Percentiles rank a stretch among this genome's conserved stretches.
Conservation (phyloP, 2,329 filamentous ascomycete genomes). For the Colletotrichum lentis region DNA sequence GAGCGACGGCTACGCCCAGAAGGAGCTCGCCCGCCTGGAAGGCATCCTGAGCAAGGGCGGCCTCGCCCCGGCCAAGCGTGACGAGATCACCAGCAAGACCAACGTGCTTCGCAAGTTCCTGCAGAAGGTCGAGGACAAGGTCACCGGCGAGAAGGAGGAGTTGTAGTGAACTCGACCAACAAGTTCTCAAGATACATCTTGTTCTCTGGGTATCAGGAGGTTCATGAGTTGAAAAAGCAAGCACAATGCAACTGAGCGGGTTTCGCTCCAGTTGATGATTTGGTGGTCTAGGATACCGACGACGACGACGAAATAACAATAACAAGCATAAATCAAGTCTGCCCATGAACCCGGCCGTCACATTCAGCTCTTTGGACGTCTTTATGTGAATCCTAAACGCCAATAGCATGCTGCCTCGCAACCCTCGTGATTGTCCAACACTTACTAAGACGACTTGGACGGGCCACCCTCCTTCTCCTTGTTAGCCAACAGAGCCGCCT, state of each 20-base stretch:
- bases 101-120: slow-evolving; percentile 87
- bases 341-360: slow-evolving; percentile 5
- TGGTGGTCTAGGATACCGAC: slow-evolving; percentile 30
- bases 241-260: slow-evolving; percentile 24
- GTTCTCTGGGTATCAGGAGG: neutral
- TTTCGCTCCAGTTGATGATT: slow-evolving; percentile 25
- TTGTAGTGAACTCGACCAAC: slow-evolving; percentile 58
- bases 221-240: slow-evolving; percentile 13
- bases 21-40: slow-evolving; percentile 84
- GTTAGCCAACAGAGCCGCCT: slow-evolving; percentile 72
- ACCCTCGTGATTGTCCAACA: neutral
- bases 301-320: slow-evolving; percentile 24
- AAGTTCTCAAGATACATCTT: slow-evolving; percentile 14
- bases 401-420: slow-evolving; percentile 5
- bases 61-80: slow-evolving; percentile 83
- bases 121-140: slow-evolving; percentile 64
- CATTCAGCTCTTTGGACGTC: slow-evolving; percentile 13
- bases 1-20: slow-evolving; percentile 80
- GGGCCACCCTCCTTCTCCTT: slow-evolving; percentile 55
- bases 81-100: slow-evolving; percentile 84
- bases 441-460: slow-evolving; percentile 47
- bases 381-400: slow-evolving; percentile 20
- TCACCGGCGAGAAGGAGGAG: slow-evolving; percentile 69
- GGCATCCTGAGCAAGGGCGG: slow-evolving; percentile 86
- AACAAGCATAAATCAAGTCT: slow-evolving; percentile 21